Evolutionary conservation across 169 alveolate genomes (phyloP), one percentile per base, ranked within the genome.

Genomic region (Babesia sp.): DNA sequence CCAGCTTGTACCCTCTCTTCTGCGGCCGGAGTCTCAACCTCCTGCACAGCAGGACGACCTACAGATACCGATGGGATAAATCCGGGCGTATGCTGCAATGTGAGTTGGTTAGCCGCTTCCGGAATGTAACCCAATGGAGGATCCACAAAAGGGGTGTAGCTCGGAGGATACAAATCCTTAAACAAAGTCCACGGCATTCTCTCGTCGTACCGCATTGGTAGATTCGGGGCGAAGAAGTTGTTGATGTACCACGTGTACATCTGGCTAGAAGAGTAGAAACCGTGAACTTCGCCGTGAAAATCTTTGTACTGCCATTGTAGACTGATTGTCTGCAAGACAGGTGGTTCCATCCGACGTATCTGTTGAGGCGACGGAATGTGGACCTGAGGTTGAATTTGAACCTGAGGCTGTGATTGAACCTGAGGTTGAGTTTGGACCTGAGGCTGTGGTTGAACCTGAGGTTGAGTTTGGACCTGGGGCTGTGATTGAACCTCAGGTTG

Each of bases 281-380:
- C 94, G 56, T 90, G 94, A 31, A 90, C 71, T 64, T 67, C 66
- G 9, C 94, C 94, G 42, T 83, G 77, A 20, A 90, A 90, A 46
- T 90, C 94, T 83, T 73, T 86, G 70, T 90, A 90, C 55, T 86
- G 94, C 94, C 94, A 90, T 29, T 71, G 75, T 29, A 81, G 51
- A n/a, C 66, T 66, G 16, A 71, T 61, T 0, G 68, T 55, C 22
- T 1, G 42, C 16, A 57, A 48, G n/a, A 11, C 31, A 2, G 46
- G 51, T 14, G 11, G 24, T n/a, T n/a, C n/a, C n/a, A n/a, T n/a
- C n/a, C n/a, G n/a, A n/a, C n/a, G n/a, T n/a, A n/a, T n/a, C 51
- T 57, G 6, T 20, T 18, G 12, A 6, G 37, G 72, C 0, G 12
- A 58, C 16, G 45, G 56, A 18, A 36, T 8, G 11, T n/a, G 41